Base-by-base conservation (phyloP, 441 rosid species). In the Adansonia madagascariensis region DNA sequence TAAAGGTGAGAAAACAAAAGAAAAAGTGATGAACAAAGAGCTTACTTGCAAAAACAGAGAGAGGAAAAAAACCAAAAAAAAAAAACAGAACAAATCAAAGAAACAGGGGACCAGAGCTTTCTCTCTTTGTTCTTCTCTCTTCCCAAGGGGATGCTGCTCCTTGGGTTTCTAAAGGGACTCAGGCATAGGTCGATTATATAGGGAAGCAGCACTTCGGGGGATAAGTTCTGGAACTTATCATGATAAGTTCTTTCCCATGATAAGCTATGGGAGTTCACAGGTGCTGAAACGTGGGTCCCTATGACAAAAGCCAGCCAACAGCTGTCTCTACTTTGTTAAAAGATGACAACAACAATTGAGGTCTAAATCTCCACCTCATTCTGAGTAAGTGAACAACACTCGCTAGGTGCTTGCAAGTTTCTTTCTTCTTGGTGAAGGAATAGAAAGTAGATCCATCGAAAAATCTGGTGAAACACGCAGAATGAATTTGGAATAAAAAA, bases 121-220 rank as follows among this genome's bases (percentile, higher is more conserved):
- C 60, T 6, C 20, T 57, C 59, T 24, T 67, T 64, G 73, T 44
- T 69, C 8, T 77, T 63, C 18, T 24, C 69, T 24, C 50, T 77
- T 77, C 47, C 76, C 57, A 12, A 76, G 79, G 80, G 80, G 77
- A 63, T 70, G 80, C 85, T 44, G 74, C 76, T 76, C 41, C 71
- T 47, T 66, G 11, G 69, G 27, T 66, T 77, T 74, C 22, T 46
- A 12, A 47, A 10, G 31, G 52, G 10, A 44, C 43, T 3, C n/a
- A 60, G 56, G 76, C 63, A 12, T 8, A 61, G 49, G 49, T 6
- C 12, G 12, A 18, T 47, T 81, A 63, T 74, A 77, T 68, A 55
- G 39, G 3, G 68, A 64, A 74, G 81, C 84, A 77, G 77, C 84
- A 20, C 11, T 24, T 14, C 39, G 82, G 68, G 81, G 75, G 77